Percentiles rank a stretch among this genome's conserved stretches.
phyloP scores from a whole-genome alignment of 78 protist genomes.

The Cyanophora paradoxa region DNA sequence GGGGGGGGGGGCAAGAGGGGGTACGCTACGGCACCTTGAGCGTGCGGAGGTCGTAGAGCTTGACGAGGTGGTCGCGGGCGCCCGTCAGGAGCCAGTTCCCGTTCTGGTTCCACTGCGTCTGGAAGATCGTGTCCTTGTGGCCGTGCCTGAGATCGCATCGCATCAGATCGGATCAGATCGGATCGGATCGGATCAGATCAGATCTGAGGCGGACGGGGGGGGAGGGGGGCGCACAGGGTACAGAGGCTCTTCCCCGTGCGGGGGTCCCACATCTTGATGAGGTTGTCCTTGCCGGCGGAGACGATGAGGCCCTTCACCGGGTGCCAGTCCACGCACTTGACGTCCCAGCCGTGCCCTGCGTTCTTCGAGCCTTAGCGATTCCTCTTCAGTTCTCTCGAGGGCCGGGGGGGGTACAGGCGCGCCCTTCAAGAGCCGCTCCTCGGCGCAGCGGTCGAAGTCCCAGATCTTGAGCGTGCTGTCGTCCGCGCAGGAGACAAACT shows the following conservation, averaged over 20 bases:
- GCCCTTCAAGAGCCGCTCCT: constrained; percentile 40
- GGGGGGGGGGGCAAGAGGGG: too few species aligned
- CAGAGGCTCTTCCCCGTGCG: constrained; percentile 38
- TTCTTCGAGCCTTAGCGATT: too few species aligned
- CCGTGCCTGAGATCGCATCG: too few species aligned
- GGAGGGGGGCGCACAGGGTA: constrained; percentile 34
- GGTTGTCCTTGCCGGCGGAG: constrained; percentile 73
- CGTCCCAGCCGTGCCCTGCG: constrained; percentile 89
- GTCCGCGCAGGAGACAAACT: constrained; percentile 9
- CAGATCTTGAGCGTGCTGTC: background rate
- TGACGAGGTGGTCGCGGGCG: constrained; percentile 64
- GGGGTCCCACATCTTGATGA: constrained; percentile 89
- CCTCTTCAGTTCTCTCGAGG: background rate
- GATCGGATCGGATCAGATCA: too few species aligned
- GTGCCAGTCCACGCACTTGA: constrained; percentile 80
- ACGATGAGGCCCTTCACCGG: constrained; percentile 71
- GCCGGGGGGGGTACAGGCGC: background rate
- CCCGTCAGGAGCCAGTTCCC: constrained; percentile 78
- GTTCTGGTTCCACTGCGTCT: constrained; percentile 61
- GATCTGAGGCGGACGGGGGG: too few species aligned
- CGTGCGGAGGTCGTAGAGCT: constrained; percentile 76
- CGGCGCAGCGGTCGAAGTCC: constrained; percentile 24
- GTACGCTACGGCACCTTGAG: too few species aligned
- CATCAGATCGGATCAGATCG: too few species aligned
- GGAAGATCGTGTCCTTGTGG: constrained; percentile 60